Evolutionary conservation across 495 filamentous ascomycete species (phyloP), one percentile per base, ranked within the genome.

Genomic region (Margaritispora aquatica): DNA sequence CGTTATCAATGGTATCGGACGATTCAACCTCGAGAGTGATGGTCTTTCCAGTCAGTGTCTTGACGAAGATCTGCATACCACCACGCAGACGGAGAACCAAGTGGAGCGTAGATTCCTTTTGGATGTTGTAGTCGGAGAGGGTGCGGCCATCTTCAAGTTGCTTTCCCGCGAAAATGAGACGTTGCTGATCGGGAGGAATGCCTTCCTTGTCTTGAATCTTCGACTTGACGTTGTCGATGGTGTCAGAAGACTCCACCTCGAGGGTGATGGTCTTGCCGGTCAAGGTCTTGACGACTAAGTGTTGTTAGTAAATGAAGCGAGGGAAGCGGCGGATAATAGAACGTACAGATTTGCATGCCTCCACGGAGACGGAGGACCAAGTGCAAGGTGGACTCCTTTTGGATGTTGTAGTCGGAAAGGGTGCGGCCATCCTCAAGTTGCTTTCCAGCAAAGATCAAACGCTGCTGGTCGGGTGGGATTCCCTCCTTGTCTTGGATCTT

Each of bases 401-500:
- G 94, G 58, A 97, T 97, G 73, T 97, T 97, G 80, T 97, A 97
- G 73, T 97, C 93, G 59, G 88, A 92, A 7, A 97, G 83, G 61
- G 93, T 97, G 59, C 93, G 93, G 63, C 93, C 93, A 71, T 97
- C 93, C 72, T 97, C 93, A 13, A 97, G 85, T 72, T 97, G 93
- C 85, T 97, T 97, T 63, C 93, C 93, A 62, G 93, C 93, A 70
- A 97, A 97, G 78, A 97, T 97, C 77, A 97, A 77, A 72, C 93
- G 93, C 82, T 97, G 93, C 74, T 97, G 93, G 74, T 97, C 93
- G 11, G 93, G 93, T 49, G 93, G 93, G 67, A 97, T 97, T 44
- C 93, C 93, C 77, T 97, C 93, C 89, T 97, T 97, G 73, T 97
- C 93, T 75, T 97, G 93, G 54, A 97, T 97, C 88, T 97, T 97